Conservation (phyloP, 164 flowering plant genomes). For the Piper betle region DNA sequence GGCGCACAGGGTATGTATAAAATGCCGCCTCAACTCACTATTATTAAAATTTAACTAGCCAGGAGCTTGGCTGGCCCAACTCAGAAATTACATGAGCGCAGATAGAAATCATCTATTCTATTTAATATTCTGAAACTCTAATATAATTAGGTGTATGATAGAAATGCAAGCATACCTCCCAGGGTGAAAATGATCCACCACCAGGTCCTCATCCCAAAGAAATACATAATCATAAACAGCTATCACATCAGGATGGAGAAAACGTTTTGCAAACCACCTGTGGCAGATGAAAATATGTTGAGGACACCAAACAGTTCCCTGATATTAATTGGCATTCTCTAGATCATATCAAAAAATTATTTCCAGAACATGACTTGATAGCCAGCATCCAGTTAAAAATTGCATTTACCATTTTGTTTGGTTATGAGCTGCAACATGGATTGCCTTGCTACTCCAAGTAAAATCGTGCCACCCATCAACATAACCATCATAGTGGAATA, state of each 20-base stretch:
- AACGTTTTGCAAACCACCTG: conserved; percentile 99
- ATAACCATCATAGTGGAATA: conserved; percentile 91
- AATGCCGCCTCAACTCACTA: not conserved
- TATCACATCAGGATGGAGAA: conserved; percentile 82
- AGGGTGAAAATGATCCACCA: conserved; percentile 75
- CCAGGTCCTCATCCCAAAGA: conserved; percentile 99
- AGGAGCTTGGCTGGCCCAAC: not conserved
- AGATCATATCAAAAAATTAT: not conserved
- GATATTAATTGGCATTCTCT: not conserved
- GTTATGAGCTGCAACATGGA: conserved; percentile 71
- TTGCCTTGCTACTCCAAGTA: conserved; percentile 59
- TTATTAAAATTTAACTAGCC: not conserved
- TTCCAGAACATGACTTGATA: not conserved
- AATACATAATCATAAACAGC: conserved; percentile 81
- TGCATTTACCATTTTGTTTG: conserved; percentile 85
- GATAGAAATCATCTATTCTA: too few species aligned
- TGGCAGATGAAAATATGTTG: conserved; percentile 3
- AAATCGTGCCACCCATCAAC: conserved; percentile 77
- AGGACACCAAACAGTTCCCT: not conserved
- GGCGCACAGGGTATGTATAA: not conserved
- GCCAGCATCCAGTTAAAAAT: not conserved
- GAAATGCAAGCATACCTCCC: conserved; percentile 36
- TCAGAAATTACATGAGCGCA: too few species aligned
- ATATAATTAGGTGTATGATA: too few species aligned
- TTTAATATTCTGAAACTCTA: too few species aligned